Percentiles rank a stretch among this genome's conserved stretches.
These are phyloP conservation scores for Herpetomonas samuelpessoai DNA, from an alignment of 208 protist species.

Conservation along the genomic window DNA sequence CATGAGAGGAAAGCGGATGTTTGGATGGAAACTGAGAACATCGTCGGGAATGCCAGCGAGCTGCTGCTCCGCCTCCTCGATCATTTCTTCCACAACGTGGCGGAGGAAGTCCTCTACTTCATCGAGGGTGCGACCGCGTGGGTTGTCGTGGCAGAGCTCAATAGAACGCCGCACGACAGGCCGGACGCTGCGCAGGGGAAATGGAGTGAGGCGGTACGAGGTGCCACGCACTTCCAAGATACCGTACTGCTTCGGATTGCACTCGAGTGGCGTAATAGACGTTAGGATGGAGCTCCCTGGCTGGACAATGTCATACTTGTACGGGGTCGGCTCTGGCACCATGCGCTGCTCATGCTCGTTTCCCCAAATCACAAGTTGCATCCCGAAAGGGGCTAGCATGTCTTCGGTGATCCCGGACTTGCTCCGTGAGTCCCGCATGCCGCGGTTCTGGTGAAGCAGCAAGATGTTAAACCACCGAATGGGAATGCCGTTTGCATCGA, in stretches of 20 bases:
- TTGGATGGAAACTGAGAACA: constrained; percentile 70
- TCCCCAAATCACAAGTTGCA: constrained; percentile 99
- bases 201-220: constrained; percentile 85
- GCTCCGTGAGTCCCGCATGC: constrained; percentile 49
- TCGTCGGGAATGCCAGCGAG: constrained; percentile 69
- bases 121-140: constrained; percentile 60
- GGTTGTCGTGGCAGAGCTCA: constrained; percentile 60
- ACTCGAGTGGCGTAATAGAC: constrained; percentile 92
- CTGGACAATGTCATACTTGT: constrained; percentile 94
- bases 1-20: constrained; percentile 84
- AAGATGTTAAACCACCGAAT: constrained; percentile 97
- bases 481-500: constrained; percentile 10
- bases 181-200: constrained; percentile 88
- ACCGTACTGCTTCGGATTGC: constrained; percentile 94
- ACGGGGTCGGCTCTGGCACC: constrained; percentile 67
- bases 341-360: constrained; percentile 99
- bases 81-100: constrained; percentile 74
- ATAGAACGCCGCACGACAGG: constrained; percentile 91
- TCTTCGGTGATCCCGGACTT: constrained; percentile 93
- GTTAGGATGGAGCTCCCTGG: constrained; percentile 97
- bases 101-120: constrained; percentile 85
- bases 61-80: constrained; percentile 72
- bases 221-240: constrained; percentile 81
- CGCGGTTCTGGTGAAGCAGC: constrained; percentile 98
- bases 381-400: constrained; percentile 89